Conservation (phyloP, 164 flowering plant species). For the Annona squamosa region DNA sequence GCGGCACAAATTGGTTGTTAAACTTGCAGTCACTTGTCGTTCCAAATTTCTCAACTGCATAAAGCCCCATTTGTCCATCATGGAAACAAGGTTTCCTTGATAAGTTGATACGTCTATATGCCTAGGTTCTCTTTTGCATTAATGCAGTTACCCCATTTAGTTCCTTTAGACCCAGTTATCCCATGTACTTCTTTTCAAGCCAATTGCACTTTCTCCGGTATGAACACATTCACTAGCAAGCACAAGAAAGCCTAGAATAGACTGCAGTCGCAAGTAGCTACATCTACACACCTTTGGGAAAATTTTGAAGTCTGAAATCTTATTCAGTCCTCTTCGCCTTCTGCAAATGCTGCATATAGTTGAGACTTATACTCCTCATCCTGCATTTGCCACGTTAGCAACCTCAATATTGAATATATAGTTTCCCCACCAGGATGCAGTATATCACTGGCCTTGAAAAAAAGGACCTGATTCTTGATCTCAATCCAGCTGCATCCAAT, state of each 20-base stretch:
- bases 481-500: slow-evolving; percentile 51
- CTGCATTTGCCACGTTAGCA: slow-evolving; percentile 28
- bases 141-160: too few relatives aligned
- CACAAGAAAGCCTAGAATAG: too few relatives aligned
- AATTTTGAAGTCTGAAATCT: not conserved
- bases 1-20: not conserved
- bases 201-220: not conserved
- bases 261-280: not conserved
- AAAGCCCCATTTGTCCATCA: not conserved
- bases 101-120: too few relatives aligned
- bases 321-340: slow-evolving; percentile 11
- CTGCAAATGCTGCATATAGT: slow-evolving; percentile 6
- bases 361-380: slow-evolving; percentile 13
- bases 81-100: not conserved
- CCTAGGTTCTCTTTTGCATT: too few relatives aligned
- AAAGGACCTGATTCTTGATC: slow-evolving; percentile 24
- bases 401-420: slow-evolving; percentile 23
- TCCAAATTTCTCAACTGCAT: not conserved
- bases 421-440: slow-evolving; percentile 28
- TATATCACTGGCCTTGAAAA: slow-evolving; percentile 31
- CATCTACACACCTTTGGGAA: not conserved
- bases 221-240: not conserved
- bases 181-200: not conserved
- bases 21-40: not conserved
- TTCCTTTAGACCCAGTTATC: not conserved